Percentiles rank a stretch among this genome's conserved stretches.
Conservation (phyloP, 805 yeast genomes). For the Cyberlindnera saturnus region DNA sequence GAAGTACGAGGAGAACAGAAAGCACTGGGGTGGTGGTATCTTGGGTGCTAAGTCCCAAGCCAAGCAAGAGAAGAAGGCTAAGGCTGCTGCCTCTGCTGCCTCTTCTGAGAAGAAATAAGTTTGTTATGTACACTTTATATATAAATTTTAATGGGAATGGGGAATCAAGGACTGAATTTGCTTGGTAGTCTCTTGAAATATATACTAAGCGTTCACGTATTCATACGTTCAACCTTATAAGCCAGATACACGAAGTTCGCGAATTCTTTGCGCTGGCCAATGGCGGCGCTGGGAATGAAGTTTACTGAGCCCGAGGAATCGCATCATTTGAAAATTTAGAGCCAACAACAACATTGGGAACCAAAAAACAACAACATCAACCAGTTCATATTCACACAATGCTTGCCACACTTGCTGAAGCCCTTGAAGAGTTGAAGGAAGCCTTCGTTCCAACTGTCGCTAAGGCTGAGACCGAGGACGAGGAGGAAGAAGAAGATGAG, state of each 20-base stretch:
- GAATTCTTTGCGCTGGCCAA: conserved; percentile 14
- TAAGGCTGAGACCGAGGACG: conserved; percentile 57
- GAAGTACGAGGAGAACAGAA: conserved; percentile 92
- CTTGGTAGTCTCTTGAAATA: neutral
- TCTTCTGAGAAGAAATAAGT: conserved; percentile 14
- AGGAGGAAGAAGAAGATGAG: conserved; percentile 28
- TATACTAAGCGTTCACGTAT: neutral
- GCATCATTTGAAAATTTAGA: conserved; percentile 3
- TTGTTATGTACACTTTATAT: neutral
- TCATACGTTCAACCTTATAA: too few species aligned
- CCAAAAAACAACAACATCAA: neutral
- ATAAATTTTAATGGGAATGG: conserved; percentile 6
- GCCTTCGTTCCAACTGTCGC: conserved; percentile 74
- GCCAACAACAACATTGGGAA: neutral
- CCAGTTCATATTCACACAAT: conserved; percentile 13
- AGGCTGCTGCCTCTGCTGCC: conserved; percentile 12
- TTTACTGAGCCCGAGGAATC: conserved; percentile 5
- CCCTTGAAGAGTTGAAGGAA: conserved; percentile 65
- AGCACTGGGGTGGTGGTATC: conserved; percentile 99
- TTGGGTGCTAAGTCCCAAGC: conserved; percentile 92
- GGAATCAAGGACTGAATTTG: neutral
- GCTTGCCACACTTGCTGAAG: conserved; percentile 33
- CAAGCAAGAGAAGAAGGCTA: conserved; percentile 43
- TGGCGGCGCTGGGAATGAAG: conserved; percentile 12
- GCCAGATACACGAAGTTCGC: neutral